Evolutionary conservation across 768 basidiomycete genomes (phyloP).

Genomic region (Termitomyces titanicus): DNA sequence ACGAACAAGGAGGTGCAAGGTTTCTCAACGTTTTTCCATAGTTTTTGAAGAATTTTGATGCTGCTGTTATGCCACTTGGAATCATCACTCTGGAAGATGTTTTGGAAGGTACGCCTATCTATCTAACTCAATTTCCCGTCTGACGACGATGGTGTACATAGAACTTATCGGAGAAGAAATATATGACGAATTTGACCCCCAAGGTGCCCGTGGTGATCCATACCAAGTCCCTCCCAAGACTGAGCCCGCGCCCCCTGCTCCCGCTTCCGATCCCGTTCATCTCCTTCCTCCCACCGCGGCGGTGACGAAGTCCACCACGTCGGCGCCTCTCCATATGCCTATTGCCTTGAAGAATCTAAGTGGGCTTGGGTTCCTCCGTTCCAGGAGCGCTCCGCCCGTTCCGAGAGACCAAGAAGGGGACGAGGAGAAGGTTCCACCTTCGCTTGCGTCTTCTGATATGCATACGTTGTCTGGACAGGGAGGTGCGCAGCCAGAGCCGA

Average conservation of each 20-base stretch:
- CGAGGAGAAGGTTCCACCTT: slow-evolving; percentile 7
- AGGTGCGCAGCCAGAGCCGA: slow-evolving; percentile 17
- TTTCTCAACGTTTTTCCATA: slow-evolving; percentile 19
- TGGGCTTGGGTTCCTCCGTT: slow-evolving; percentile 48
- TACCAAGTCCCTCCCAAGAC: slow-evolving; percentile 29
- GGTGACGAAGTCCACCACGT: slow-evolving; percentile 16
- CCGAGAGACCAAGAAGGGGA: slow-evolving; percentile 31
- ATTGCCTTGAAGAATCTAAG: slow-evolving; percentile 41
- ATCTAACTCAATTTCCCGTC: not conserved
- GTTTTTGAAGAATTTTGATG: slow-evolving; percentile 83
- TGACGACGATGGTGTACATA: slow-evolving; percentile 22
- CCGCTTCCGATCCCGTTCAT: not conserved
- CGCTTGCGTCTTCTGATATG: not conserved
- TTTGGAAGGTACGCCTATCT: slow-evolving; percentile 60
- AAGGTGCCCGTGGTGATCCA: slow-evolving; percentile 61
- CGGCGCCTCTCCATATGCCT: slow-evolving; percentile 30
- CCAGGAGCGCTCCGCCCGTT: slow-evolving; percentile 57
- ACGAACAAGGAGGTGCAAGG: not conserved
- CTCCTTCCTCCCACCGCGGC: slow-evolving; percentile 2
- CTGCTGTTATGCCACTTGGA: slow-evolving; percentile 79
- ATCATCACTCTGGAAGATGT: slow-evolving; percentile 95
- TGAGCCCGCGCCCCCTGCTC: slow-evolving; percentile 11
- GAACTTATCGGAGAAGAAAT: slow-evolving; percentile 93
- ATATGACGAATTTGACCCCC: slow-evolving; percentile 84
- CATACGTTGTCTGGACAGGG: not conserved